Evolutionary conservation across 495 filamentous ascomycete species (phyloP).

Genomic region (Pseudomonodictys pantanalensis): DNA sequence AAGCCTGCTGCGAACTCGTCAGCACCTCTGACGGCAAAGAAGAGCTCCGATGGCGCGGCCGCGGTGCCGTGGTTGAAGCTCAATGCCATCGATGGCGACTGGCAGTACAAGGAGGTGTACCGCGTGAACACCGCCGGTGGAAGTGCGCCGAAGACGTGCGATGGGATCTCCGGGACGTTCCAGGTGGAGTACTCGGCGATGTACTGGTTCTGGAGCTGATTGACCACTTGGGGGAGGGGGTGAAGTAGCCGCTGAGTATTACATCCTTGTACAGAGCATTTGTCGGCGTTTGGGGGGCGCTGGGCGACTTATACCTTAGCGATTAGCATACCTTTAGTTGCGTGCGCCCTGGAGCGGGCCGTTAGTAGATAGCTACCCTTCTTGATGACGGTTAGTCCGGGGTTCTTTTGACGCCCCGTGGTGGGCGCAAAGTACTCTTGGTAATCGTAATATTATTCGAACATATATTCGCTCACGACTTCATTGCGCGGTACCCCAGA

Average conservation of each 20-base stretch:
- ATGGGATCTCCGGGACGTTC: conserved; percentile 60
- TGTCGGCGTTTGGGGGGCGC: conserved; percentile 27
- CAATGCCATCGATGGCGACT: conserved; percentile 37
- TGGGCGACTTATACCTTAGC: too few species aligned
- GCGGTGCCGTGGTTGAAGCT: conserved; percentile 74
- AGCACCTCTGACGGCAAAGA: conserved; percentile 58
- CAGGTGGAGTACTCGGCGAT: conserved; percentile 77
- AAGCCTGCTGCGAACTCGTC: conserved; percentile 48
- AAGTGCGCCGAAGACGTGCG: conserved; percentile 69
- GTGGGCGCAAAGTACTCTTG: too few species aligned
- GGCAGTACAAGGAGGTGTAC: conserved; percentile 77
- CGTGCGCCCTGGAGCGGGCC: neutral
- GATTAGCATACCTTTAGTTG: too few species aligned
- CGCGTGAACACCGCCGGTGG: conserved; percentile 86
- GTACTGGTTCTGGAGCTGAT: conserved; percentile 50
- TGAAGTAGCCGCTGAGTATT: neutral
- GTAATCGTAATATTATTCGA: too few species aligned
- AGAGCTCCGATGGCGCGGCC: conserved; percentile 54
- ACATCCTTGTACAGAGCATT: conserved; percentile 23
- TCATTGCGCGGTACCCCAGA: too few species aligned
- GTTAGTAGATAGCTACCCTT: conserved; percentile 12
- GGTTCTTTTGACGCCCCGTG: too few species aligned
- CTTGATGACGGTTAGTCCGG: too few species aligned
- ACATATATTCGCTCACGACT: too few species aligned
- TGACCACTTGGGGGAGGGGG: neutral